Base-by-base conservation (phyloP, 1,139 yeast genomes). In the Trichomonascaceae sp. region DNA sequence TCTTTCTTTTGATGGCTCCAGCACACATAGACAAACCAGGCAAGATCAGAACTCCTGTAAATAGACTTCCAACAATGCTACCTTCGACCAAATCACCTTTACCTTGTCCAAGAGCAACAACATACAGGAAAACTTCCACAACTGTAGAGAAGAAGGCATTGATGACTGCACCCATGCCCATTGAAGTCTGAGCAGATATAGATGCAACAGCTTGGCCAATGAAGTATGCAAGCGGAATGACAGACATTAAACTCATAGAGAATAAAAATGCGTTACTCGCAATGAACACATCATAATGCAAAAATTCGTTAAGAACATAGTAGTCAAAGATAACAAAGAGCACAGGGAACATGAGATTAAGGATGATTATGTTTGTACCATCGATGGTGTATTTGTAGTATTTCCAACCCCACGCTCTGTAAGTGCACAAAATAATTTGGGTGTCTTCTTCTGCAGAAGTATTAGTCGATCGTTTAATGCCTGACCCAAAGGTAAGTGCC, bases 201-300 rank as follows among this genome's bases (percentile, higher is more conserved):
- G 98, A 91, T 0, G 99, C 99, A 24, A 93, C 99, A 1, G 98
- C 99, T 70, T 93, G 98, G 2, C 99, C 99, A 64, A 93, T 91
- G 69, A 91, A 93, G 68, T 93, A 93, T 0, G 99, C 99, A 61
- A 93, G 76, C 2, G 99, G 99, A 50, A 93, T 81, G 58, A 93
- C 88, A 1, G 97, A 87, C 53, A 87, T 77, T 58, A 93, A 74
- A 69, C 96, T 87, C 27, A 90, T 74, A 53, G 81, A 75, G 65
- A 93, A 95, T 48, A 90, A 77, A 8, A 62, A 69, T 50, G 83
- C 72, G 1, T 87, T 73, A 60, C 83, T 75, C 0, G 95, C 85
- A 54, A 86, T 66, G 70, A 84, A 72, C 0, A 70, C 56, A 6
- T 78, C 72, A 64, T 79, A 67, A 1, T 74, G 75, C 18, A 85